phyloP scores from a whole-genome alignment of 2,329 filamentous ascomycete genomes.

The Ploettnerulaceae sp. region DNA sequence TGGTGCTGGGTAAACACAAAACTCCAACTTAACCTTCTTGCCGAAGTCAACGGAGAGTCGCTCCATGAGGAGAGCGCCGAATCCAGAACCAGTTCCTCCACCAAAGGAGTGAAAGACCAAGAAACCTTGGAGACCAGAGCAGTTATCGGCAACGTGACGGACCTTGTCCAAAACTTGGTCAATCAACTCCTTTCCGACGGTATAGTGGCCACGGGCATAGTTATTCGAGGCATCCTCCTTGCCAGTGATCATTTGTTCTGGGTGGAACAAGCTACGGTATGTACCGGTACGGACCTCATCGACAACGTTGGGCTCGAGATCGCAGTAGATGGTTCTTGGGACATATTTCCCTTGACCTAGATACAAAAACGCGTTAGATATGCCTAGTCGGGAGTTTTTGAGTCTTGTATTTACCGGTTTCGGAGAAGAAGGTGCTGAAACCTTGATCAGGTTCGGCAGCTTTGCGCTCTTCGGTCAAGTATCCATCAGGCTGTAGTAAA shows the following conservation, averaged over 20 bases:
- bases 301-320: constrained; percentile 99
- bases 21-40: constrained; percentile 99
- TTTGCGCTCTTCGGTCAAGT: constrained; percentile 97
- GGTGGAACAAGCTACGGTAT: constrained; percentile 97
- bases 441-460: constrained; percentile 87
- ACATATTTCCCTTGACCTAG: constrained; percentile 97
- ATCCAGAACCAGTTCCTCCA: constrained; percentile 97
- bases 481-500: constrained; percentile 82
- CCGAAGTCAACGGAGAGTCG: constrained; percentile 97
- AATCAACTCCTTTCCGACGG: constrained; percentile 98
- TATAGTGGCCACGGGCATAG: constrained; percentile 99
- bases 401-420: constrained; percentile 72
- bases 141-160: constrained; percentile 95
- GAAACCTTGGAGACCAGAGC: constrained; percentile 96
- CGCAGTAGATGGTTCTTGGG: constrained; percentile 97
- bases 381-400: constrained; percentile 16
- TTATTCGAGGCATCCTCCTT: constrained; percentile 99
- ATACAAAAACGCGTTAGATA: constrained; percentile 27
- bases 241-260: constrained; percentile 98
- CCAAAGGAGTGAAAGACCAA: constrained; percentile 99
- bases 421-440: constrained; percentile 99
- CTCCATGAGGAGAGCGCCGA: constrained; percentile 98
- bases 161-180: constrained; percentile 98
- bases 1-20: constrained; percentile 97
- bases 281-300: constrained; percentile 97